Percentiles rank a stretch among this genome's conserved stretches.
These are phyloP conservation scores for Tetrapisispora taiwanensis DNA, from an alignment of 805 yeast genomes.

Conservation along the genomic window DNA sequence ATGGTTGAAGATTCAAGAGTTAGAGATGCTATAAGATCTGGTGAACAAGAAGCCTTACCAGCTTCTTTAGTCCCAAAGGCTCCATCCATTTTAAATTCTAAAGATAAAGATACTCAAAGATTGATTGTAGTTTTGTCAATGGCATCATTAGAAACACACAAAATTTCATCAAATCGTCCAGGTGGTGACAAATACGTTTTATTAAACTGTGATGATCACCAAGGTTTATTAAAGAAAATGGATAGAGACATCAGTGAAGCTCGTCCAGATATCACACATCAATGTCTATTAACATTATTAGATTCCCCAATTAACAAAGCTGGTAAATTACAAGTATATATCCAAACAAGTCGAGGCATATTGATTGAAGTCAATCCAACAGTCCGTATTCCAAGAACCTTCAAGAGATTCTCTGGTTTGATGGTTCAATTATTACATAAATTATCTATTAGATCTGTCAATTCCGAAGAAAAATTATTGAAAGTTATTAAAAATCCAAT, in stretches of 20 bases:
- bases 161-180: conserved; percentile 66
- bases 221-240: conserved; percentile 88
- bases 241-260: conserved; percentile 97
- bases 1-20: conserved; percentile 42
- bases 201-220: conserved; percentile 96
- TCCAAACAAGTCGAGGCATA: conserved; percentile 91
- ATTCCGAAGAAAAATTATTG: conserved; percentile 86
- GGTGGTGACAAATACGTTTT: conserved; percentile 88
- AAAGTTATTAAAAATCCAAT: conserved; percentile 95
- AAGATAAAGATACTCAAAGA: conserved; percentile 78
- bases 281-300: conserved; percentile 82
- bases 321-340: conserved; percentile 91
- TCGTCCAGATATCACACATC: conserved; percentile 98
- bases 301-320: conserved; percentile 99
- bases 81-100: conserved; percentile 71
- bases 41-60: conserved; percentile 34
- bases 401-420: conserved; percentile 92
- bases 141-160: conserved; percentile 93
- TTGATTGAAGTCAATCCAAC: conserved; percentile 91
- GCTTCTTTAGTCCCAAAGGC: conserved; percentile 83
- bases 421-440: conserved; percentile 95
- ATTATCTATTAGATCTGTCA: conserved; percentile 85
- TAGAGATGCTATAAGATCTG: conserved; percentile 33
- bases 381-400: conserved; percentile 95
- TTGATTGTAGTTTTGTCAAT: conserved; percentile 90